Percentiles rank a stretch among this genome's conserved stretches.
Conservation (phyloP, 352 stramenopile species). For the Phytophthora kernoviae region DNA sequence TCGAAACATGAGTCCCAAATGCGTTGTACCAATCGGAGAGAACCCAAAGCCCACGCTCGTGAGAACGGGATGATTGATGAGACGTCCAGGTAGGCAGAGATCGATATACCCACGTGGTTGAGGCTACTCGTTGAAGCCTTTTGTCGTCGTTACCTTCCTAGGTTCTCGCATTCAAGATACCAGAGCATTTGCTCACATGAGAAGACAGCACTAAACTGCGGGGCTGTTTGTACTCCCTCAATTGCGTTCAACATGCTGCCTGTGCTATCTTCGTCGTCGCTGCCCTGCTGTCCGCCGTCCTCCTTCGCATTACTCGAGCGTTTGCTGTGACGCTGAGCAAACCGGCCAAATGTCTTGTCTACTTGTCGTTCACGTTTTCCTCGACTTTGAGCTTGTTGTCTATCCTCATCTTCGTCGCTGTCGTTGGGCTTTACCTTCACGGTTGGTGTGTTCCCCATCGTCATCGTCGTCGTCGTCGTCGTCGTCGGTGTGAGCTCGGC, state of each 20-base stretch:
- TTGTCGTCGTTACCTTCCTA: slow-evolving; percentile 47
- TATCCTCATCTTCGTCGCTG: slow-evolving; percentile 29
- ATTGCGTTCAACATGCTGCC: slow-evolving; percentile 38
- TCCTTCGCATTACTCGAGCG: not conserved
- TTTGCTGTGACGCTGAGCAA: slow-evolving; percentile 12
- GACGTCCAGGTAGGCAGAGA: no score
- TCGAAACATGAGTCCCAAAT: no score
- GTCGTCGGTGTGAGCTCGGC: not conserved
- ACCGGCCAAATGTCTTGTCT: slow-evolving; percentile 34
- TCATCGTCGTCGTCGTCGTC: slow-evolving; percentile 14
- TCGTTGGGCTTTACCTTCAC: slow-evolving; percentile 38
- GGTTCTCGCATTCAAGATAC: slow-evolving; percentile 49
- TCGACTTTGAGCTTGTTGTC: slow-evolving; percentile 7
- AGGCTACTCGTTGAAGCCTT: no score
- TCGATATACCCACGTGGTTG: no score
- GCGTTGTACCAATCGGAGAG: no score
- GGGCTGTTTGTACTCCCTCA: slow-evolving; percentile 65
- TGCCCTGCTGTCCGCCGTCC: slow-evolving; percentile 21
- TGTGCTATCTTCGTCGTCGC: slow-evolving; percentile 26
- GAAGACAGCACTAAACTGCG: slow-evolving; percentile 66
- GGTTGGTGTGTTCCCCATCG: slow-evolving; percentile 15
- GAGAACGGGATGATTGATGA: no score
- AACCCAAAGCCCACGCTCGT: no score
- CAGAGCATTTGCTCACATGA: slow-evolving; percentile 66
- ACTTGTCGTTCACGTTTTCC: slow-evolving; percentile 29